These are phyloP conservation scores for Seiridium cupressi DNA, from an alignment of 2,329 filamentous ascomycete genomes.

Conservation along the genomic window DNA sequence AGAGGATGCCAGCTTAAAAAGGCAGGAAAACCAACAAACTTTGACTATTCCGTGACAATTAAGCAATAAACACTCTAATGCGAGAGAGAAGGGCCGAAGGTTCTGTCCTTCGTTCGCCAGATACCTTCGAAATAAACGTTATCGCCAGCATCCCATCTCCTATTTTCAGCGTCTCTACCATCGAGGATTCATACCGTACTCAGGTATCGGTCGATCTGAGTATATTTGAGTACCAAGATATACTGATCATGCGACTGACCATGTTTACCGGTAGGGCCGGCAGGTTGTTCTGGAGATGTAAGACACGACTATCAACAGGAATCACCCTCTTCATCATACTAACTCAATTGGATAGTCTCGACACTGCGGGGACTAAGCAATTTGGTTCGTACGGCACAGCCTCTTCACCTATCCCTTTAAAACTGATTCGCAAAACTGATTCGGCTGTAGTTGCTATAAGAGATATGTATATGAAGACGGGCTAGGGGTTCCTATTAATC, in stretches of 20 bases:
- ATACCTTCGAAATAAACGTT: too few species aligned
- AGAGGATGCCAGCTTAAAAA: too few species aligned
- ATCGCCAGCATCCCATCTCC: too few species aligned
- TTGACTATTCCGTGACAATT: too few species aligned
- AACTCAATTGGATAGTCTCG: slow-evolving; percentile 58
- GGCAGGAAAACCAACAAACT: too few species aligned
- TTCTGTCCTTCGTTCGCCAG: too few species aligned
- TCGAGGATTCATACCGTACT: slow-evolving; percentile 75
- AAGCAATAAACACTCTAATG: too few species aligned
- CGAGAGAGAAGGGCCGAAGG: too few species aligned
- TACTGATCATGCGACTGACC: slow-evolving; percentile 20
- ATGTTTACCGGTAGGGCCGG: slow-evolving; percentile 59
- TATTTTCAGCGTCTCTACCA: too few species aligned
- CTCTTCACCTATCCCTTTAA: slow-evolving; percentile 9
- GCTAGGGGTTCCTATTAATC: slow-evolving; percentile 86
- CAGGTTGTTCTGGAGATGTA: slow-evolving; percentile 90
- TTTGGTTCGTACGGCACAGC: slow-evolving; percentile 66
- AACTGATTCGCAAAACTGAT: slow-evolving; percentile 26
- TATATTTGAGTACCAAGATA: slow-evolving; percentile 19
- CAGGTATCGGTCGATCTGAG: slow-evolving; percentile 81
- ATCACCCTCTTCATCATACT: slow-evolving; percentile 25
- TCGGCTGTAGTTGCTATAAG: slow-evolving; percentile 56
- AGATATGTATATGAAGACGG: slow-evolving; percentile 90
- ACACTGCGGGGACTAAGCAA: slow-evolving; percentile 89
- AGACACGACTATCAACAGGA: slow-evolving; percentile 30